Base-by-base conservation (phyloP, 1,139 yeast genomes). In the Ogataea hybrid region DNA sequence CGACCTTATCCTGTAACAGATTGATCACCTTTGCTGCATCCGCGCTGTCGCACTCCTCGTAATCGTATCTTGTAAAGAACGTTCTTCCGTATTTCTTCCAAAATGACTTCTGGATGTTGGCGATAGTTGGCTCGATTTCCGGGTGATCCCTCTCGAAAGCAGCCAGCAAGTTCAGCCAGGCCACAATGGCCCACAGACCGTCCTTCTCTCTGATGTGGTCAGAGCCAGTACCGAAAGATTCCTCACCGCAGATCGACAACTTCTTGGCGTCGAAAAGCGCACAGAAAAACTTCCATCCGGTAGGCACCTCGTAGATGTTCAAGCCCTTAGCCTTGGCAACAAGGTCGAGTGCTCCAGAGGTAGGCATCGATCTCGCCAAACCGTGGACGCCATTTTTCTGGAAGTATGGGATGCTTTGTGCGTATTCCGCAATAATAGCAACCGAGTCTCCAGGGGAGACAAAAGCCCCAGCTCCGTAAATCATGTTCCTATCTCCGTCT, bases 271-370 rank as follows among this genome's bases (percentile, higher is more conserved):
- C 98, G 57, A 92, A 92, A 52, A 92, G 71, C 6, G 95, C 90
- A 66, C 97, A 89, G 76, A 92, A 92, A 63, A 92, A 92, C 67
- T 92, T 92, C 98, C 98, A 92, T 31, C 98, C 98, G 16, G 98
- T 92, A 46, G 98, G 98, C 5, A 94, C 98, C 67, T 92, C 98
- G 67, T 92, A 92, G 50, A 83, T 72, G 41, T 83, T 69, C 51
- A 92, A 70, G 14, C 83, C 83, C 63, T 88, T 82, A 47, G 73
- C 73, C 63, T 80, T 79, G 28, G 96, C 98, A 25, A 92, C 98
- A 46, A 84, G 73, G 61, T 92, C 98, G 56, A 92, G 76, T 27
- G 98, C 98, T 29, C 89, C 89, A 6, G 95, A 83, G 5, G 98
- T 92, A 43, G 98, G 98, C 96, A 92, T 92, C 12, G 96, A 87